A percentile compares a stretch with the other conserved stretches of the same genome.
Conservation (phyloP, 75 land plant species). For the Pinus tabuliformis region DNA sequence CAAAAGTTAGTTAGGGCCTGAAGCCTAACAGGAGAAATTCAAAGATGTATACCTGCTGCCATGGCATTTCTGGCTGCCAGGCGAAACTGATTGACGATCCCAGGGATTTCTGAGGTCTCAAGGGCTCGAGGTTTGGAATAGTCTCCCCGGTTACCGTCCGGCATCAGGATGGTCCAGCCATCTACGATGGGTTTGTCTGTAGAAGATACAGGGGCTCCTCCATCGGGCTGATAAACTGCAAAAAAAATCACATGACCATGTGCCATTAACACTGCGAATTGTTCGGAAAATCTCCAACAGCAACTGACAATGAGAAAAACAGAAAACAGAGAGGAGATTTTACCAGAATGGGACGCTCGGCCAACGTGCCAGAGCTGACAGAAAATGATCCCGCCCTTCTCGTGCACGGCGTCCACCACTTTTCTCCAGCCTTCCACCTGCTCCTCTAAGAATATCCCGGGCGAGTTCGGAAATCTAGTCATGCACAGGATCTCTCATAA, state of each 20-base stretch:
- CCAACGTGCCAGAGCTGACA: constrained; percentile 41
- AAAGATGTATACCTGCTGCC: constrained; percentile 10
- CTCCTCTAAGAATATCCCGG: constrained; percentile 28
- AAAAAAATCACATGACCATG: background rate
- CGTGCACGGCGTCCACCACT: constrained; percentile 33
- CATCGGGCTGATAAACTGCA: constrained; percentile 26
- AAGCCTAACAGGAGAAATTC: no score
- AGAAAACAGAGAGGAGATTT: background rate
- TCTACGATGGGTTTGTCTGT: background rate
- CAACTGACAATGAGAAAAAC: background rate
- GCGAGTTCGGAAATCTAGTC: constrained; percentile 24
- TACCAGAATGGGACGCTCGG: constrained; percentile 17
- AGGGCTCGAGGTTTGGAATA: constrained; percentile 24
- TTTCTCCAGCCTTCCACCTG: constrained; percentile 31
- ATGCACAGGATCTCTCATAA: background rate
- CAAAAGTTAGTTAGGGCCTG: no score
- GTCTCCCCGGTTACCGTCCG: constrained; percentile 13
- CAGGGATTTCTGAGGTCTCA: constrained; percentile 18
- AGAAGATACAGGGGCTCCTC: constrained; percentile 18
- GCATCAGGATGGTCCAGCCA: constrained; percentile 12
- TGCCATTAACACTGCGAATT: background rate
- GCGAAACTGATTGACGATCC: constrained; percentile 21
- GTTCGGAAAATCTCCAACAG: background rate
- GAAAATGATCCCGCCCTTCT: constrained; percentile 31
- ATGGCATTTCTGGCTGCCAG: constrained; percentile 28